Base-by-base conservation (phyloP, 257 asterid genomes). In the Solanum chaucha region DNA sequence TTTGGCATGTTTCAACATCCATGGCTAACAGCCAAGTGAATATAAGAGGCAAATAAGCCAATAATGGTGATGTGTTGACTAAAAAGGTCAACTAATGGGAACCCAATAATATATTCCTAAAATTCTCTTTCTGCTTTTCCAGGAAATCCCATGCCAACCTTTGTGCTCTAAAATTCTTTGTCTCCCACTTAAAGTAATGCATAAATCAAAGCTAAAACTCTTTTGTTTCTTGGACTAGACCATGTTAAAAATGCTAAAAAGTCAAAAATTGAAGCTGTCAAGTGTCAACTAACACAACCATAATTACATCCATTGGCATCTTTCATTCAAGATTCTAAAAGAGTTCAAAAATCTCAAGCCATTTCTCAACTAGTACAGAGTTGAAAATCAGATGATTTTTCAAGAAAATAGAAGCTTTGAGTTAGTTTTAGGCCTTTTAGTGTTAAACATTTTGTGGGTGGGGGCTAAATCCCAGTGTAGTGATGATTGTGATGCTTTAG, bases 401-500 rank as follows among this genome's bases (percentile, higher is more conserved):
- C 88, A 41, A 38, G 75, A 35, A 83, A 82, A 86, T 28, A 85
- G 46, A 68, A 87, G 55, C 8, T 36, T 85, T 44, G 55, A 22
- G 38, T 5, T 82, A 22, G 11, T 92, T 55, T 59, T 85, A 2
- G 81, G 40, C 83, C 26, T 90, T 34, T 41, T 90, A 51, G 51
- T 84, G 44, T 22, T 90, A 7, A 75, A 24, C 36, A 14, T 88
- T 34, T 85, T 87, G 72, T 89, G 85, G 83, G 92, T 22, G 61
- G 88, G 87, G 78, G 94, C 86, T 59, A 84, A 91, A 83, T 91
- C 96, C 41, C 87, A 65, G 59, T 92, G 96, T 48, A 89, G 58
- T 81, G 51, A 87, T 32, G 88, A 68, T 2, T 94, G 96, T 67
- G 87, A 89, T 13, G 94, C 98, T 3, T 88, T 95, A 90, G 98